These are phyloP conservation scores for Eimeria praecox DNA, from an alignment of 169 alveolate genomes.

Conservation along the genomic window DNA sequence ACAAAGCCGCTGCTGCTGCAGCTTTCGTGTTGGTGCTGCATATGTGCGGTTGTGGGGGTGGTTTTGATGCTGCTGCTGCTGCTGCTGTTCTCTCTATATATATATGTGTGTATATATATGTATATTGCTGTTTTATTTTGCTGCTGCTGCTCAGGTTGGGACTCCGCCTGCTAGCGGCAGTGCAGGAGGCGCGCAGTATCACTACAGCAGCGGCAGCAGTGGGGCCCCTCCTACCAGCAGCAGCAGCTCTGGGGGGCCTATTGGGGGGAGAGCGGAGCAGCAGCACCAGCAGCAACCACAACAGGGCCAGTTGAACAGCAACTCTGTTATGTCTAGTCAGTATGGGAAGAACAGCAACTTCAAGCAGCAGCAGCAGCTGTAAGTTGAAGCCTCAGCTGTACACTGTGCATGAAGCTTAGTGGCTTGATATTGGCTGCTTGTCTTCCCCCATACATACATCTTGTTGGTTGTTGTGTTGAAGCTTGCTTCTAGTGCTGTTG, in stretches of 20 bases:
- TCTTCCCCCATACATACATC: no score
- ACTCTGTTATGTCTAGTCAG: not conserved
- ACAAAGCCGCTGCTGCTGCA: not conserved
- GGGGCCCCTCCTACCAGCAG: conserved; percentile 61
- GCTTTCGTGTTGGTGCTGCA: not conserved
- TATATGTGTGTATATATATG: not conserved
- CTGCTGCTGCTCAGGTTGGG: conserved; percentile 29
- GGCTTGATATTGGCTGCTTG: not conserved
- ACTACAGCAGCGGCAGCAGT: conserved; percentile 59
- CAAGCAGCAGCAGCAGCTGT: conserved; percentile 70
- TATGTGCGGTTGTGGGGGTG: not conserved
- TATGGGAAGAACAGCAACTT: conserved; percentile 26
- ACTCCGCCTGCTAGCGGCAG: conserved; percentile 42
- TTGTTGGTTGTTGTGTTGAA: no score
- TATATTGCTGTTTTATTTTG: not conserved
- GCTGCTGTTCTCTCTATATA: not conserved
- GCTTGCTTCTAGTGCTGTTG: no score
- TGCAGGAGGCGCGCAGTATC: conserved; percentile 37
- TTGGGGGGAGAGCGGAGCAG: conserved; percentile 61
- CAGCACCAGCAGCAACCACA: conserved; percentile 65
- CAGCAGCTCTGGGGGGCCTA: conserved; percentile 56
- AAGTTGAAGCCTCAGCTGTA: not conserved
- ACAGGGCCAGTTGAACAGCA: conserved; percentile 52
- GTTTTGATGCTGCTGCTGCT: not conserved
- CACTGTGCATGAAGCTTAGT: not conserved